Evolutionary conservation across 2,329 filamentous ascomycete species (phyloP).

Genomic region (Xylariaceae sp.): DNA sequence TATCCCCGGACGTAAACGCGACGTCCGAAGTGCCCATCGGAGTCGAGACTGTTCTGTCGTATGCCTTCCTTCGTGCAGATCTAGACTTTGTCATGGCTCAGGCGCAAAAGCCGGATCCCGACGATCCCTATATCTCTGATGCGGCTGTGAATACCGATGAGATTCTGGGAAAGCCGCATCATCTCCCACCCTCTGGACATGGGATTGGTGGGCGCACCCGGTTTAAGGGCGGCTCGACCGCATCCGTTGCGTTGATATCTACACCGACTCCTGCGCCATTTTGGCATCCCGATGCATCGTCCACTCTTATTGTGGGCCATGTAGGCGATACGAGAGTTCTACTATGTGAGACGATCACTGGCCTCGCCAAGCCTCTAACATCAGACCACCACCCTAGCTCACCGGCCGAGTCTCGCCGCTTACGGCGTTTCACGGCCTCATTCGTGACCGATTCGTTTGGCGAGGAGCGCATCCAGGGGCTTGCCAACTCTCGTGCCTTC

Average conservation of each 20-base stretch:
- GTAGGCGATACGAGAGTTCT: constrained; percentile 90
- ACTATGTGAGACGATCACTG: constrained; percentile 80
- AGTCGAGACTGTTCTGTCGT: constrained; percentile 75
- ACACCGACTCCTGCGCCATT: constrained; percentile 89
- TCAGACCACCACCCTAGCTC: constrained; percentile 90
- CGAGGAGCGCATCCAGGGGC: constrained; percentile 87
- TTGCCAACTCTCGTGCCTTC: constrained; percentile 91
- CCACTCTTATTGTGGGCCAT: constrained; percentile 79
- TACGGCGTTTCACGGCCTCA: constrained; percentile 75
- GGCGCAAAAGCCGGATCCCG: constrained; percentile 69
- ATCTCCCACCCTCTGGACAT: constrained; percentile 49
- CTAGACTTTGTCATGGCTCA: constrained; percentile 91
- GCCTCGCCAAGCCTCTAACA: constrained; percentile 73
- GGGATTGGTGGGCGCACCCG: constrained; percentile 68
- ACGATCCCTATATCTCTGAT: constrained; percentile 66
- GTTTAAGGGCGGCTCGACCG: constrained; percentile 92
- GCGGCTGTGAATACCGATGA: constrained; percentile 79
- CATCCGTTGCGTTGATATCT: constrained; percentile 82
- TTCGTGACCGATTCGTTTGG: constrained; percentile 96
- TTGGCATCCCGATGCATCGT: constrained; percentile 85
- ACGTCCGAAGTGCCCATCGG: constrained; percentile 44
- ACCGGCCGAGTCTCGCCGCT: constrained; percentile 72
- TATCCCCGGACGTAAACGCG: constrained; percentile 30
- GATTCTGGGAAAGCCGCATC: constrained; percentile 60
- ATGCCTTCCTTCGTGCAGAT: constrained; percentile 90